These are phyloP conservation scores for Cercospora sojina DNA, from an alignment of 2,329 filamentous ascomycete species.

Conservation along the genomic window DNA sequence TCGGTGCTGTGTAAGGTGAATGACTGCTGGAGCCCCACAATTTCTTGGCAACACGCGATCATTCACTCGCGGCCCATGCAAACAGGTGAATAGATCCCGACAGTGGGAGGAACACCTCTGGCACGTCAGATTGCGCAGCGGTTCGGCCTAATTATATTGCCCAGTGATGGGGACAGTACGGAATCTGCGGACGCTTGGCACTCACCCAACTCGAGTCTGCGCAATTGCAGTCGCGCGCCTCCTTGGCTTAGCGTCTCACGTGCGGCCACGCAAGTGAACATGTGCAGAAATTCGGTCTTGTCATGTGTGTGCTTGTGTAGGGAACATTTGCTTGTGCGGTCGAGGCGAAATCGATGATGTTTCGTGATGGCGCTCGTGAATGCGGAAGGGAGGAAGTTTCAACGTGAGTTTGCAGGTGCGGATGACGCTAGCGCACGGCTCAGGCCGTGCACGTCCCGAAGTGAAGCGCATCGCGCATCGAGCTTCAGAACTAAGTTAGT, in stretches of 20 bases:
- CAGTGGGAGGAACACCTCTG: neutral
- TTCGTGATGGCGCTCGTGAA: neutral
- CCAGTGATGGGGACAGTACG: neutral
- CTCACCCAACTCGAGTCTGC: conserved; percentile 3
- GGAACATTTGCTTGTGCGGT: neutral
- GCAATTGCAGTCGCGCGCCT: neutral
- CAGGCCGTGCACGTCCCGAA: conserved; percentile 1
- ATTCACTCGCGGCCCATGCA: neutral
- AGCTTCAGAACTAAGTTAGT: conserved; percentile 1
- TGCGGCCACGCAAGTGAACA: conserved; percentile 2
- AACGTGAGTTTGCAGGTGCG: conserved; percentile 10
- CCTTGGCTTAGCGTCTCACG: conserved; percentile 5
- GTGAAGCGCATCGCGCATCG: conserved; percentile 1
- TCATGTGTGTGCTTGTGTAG: neutral
- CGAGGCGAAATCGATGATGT: neutral
- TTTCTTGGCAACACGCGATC: neutral
- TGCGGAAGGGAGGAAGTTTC: conserved; percentile 8
- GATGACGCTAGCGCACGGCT: conserved; percentile 7
- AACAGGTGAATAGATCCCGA: neutral
- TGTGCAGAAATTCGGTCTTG: neutral
- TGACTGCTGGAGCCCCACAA: neutral
- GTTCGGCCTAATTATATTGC: neutral
- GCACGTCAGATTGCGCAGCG: neutral
- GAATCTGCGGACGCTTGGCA: neutral
- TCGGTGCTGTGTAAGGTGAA: neutral